Conservation (phyloP, 2,329 filamentous ascomycete species). For the Diaporthe capsici region DNA sequence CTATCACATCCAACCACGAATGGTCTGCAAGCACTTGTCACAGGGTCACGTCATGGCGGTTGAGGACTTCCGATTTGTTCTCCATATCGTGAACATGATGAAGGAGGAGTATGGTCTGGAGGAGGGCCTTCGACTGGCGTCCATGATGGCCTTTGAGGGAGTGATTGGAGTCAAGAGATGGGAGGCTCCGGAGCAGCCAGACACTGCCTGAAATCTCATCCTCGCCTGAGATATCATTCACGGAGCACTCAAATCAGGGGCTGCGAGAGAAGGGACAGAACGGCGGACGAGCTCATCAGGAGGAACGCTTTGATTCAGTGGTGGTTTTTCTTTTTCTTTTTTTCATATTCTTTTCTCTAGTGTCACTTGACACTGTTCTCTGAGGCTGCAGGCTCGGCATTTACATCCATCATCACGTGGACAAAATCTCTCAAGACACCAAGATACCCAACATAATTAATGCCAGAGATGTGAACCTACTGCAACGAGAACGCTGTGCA, state of each 20-base stretch:
- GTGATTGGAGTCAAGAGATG: constrained; percentile 50
- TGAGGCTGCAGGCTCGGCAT: neutral
- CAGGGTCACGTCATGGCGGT: constrained; percentile 50
- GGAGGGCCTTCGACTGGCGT: constrained; percentile 42
- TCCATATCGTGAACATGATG: constrained; percentile 33
- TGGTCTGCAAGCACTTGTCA: constrained; percentile 44
- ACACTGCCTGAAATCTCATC: neutral
- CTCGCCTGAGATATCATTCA: constrained; percentile 17
- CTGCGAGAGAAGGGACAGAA: constrained; percentile 46
- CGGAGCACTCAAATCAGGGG: constrained; percentile 51
- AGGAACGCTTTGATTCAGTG: neutral
- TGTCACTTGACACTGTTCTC: neutral
- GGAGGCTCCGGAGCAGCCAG: constrained; percentile 39
- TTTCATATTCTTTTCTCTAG: too few species aligned
- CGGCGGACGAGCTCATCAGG: constrained; percentile 34
- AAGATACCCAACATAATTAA: constrained; percentile 7
- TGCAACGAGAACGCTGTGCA: neutral
- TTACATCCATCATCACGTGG: neutral
- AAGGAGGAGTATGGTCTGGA: constrained; percentile 40
- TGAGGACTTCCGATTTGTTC: constrained; percentile 44
- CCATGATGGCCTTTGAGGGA: constrained; percentile 46
- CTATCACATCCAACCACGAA: constrained; percentile 44
- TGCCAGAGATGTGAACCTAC: neutral
- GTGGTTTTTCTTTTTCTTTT: neutral
- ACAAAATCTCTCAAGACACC: too few species aligned